These are phyloP conservation scores for Apiospora rasikravindrae DNA, from an alignment of 2,329 filamentous ascomycete genomes.

Conservation along the genomic window DNA sequence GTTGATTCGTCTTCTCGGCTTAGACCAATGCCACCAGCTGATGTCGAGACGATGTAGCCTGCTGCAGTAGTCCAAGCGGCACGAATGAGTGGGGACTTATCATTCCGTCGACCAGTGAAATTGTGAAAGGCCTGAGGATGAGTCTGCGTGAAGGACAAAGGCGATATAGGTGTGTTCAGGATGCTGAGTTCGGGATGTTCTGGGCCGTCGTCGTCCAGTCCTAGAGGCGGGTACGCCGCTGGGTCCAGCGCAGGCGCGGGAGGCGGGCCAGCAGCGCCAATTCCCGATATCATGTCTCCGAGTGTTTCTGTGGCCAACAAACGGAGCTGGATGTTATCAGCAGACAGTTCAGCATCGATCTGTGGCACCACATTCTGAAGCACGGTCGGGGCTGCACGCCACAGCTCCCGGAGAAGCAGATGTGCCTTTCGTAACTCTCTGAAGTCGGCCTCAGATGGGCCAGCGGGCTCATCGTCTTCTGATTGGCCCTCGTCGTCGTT, in stretches of 20 bases:
- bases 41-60: slow-evolving; percentile 88
- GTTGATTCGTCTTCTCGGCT: slow-evolving; percentile 80
- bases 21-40: slow-evolving; percentile 86
- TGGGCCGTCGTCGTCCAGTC: slow-evolving; percentile 61
- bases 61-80: slow-evolving; percentile 85
- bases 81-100: slow-evolving; percentile 83
- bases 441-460: slow-evolving; percentile 81
- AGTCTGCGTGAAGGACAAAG: slow-evolving; percentile 86
- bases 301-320: slow-evolving; percentile 91
- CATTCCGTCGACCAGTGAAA: slow-evolving; percentile 83
- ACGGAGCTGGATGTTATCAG: slow-evolving; percentile 86
- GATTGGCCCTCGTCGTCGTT: slow-evolving; percentile 66
- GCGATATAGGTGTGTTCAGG: slow-evolving; percentile 82
- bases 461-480: slow-evolving; percentile 63
- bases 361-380: slow-evolving; percentile 93
- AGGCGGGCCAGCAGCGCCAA: slow-evolving; percentile 88
- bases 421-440: slow-evolving; percentile 91
- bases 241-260: slow-evolving; percentile 76
- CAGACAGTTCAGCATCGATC: slow-evolving; percentile 87
- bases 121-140: slow-evolving; percentile 80
- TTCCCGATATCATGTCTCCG: slow-evolving; percentile 92
- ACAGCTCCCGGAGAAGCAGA: slow-evolving; percentile 85
- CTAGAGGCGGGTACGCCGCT: slow-evolving; percentile 80
- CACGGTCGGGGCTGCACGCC: slow-evolving; percentile 87
- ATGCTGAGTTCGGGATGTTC: slow-evolving; percentile 61